Evolutionary conservation across 306 rosid species (phyloP), one percentile per base, ranked within the genome.

Genomic region (Acacia melanoxylon): DNA sequence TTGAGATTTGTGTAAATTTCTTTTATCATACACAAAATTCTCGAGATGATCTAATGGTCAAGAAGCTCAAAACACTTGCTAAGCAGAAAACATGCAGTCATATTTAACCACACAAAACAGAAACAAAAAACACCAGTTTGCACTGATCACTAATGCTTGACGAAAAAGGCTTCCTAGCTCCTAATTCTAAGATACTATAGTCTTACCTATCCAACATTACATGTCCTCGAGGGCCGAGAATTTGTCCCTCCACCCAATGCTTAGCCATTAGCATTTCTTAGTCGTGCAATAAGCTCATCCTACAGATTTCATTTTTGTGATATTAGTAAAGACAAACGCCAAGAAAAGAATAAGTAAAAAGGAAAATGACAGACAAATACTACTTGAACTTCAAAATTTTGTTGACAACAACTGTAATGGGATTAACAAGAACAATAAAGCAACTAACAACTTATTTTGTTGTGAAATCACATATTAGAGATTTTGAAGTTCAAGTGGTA

Each of bases 261-360:
- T 75, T 31, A 66, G 58, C 77, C 77, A 56, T 68, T 85, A 52
- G 87, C 88, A 27, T 71, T 87, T 81, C 66, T 87, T 20, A 87
- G 86, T 45, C 90, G 90, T 0, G 82, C 71, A 81, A 87, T 82
- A 65, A 87, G 90, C 82, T 87, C 90, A 62, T 87, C 90, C 90
- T 87, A 29, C 63, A 87, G 62, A 84, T 65, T 81, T 81, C 52
- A 78, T 56, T 68, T 52, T 65, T 63, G n/a, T 29, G 15, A 19
- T 12, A 45, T 84, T 74, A 78, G 82, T 61, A 83, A 56, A 46
- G 67, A 72, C 72, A 56, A 83, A 77, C 44, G 24, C 77, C 61
- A 24, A 59, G 62, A 35, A 49, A 49, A 3, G 2, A 68, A 61
- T 71, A 66, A 9, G 62, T 52, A 24, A 29, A 74, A 27, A 4